Base-by-base conservation (phyloP, 805 yeast genomes). In the Saccharomycopsis sp. region DNA sequence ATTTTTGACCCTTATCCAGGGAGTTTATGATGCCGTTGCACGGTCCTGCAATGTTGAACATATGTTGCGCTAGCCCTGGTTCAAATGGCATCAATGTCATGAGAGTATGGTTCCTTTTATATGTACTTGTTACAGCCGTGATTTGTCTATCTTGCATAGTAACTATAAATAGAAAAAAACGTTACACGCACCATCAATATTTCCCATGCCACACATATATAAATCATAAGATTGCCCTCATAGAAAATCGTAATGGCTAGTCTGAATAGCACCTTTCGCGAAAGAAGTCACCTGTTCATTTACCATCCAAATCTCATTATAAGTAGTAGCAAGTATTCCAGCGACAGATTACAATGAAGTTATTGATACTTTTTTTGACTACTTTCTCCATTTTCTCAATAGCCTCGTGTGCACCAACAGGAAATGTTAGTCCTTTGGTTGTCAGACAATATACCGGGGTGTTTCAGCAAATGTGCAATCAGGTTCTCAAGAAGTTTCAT, bases 401-500 rank as follows among this genome's bases (percentile, higher is more conserved):
- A n/a, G 21, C 48, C 21, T 16, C 21, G 20, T 12, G 20, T 44
- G 48, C 48, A 5, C 48, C 48, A 44, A 29, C 37, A 29, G 48
- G 21, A 16, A n/a, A n/a, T 44, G 8, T 16, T 20, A 44, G 48
- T 18, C 21, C 48, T 44, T 44, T 44, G 16, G 48, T 44, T 4
- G 48, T 18, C 16, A 44, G 48, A 44, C 48, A 44, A 20, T 44
- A 44, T 29, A 37, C 18, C 5, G 58, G 59, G 29, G 12, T 60
- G 7, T 34, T 54, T 20, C 56, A 52, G n/a, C 50, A 48, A 23
- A 53, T 55, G 59, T 57, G 61, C 18, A 51, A 60, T 23, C 50
- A 54, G 14, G 56, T 57, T 24, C 20, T 52, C 18, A n/a, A 20
- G 16, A 57, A 58, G 55, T 60, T 60, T 55, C 44, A 34, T 24